Base-by-base conservation (phyloP, 345 rosid genomes). In the Linum trigynum region DNA sequence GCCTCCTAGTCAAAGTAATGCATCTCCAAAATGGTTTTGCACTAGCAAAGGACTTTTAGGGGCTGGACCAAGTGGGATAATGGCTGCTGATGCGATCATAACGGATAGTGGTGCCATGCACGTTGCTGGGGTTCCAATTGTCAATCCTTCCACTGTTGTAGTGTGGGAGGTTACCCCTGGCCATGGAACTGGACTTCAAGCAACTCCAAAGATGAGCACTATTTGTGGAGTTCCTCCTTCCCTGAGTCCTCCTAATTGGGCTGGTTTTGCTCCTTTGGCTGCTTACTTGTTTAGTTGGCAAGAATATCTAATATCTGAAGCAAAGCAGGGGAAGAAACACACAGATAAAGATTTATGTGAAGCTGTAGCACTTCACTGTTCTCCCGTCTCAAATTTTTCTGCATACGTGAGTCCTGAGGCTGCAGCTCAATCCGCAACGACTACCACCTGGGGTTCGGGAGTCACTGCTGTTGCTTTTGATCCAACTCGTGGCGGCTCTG, bases 111-210 rank as follows among this genome's bases (percentile, higher is more conserved):
- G 99, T 67, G 95, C 95, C 62, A 83, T 94, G 95, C 97, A 91
- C 74, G 92, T 94, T 70, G 99, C 99, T 39, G 99, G 99, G 43
- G 99, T 91, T 74, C 99, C 99, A 65, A 90, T 94, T 78, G 97
- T 91, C 64, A 94, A 90, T 68, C 99, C 99, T 16, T 91, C 99
- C 65, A 94, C 99, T 74, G 83, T 94, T 73, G 99, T 94, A 78
- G 97, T 94, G 69, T 94, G 99, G 99, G 99, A 88, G 79, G 99
- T 94, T 63, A 88, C 95, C 69, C 97, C 99, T 69, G 99, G 96
- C 61, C 88, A 88, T 63, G 99, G 96, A 69, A 85, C 80, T 84
- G 96, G 89, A 72, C 87, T 90, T 73, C 97, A 90, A 67, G 88
- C 84, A 50, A 81, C 78, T 64, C 90, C 95, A 62, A 84, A 81